phyloP scores from a whole-genome alignment of 139 green algal species.

The Tetratostichococcus sp. region DNA sequence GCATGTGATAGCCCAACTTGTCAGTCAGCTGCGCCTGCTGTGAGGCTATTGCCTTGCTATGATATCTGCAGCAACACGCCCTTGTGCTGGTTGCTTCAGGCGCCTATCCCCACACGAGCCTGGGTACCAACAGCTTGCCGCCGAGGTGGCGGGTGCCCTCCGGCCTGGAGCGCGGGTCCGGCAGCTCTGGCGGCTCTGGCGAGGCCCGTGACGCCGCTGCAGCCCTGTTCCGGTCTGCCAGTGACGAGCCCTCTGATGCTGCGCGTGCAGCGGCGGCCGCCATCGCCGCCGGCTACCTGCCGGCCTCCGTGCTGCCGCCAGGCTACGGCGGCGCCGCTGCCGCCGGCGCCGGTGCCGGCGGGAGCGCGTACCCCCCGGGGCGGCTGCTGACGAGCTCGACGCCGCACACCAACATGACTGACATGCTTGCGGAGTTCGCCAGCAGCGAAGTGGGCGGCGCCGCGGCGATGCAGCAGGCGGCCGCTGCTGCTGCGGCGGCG shows the following conservation, averaged over 20 bases:
- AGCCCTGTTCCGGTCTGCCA: not conserved
- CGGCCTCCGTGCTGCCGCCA: not conserved
- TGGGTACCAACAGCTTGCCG: not conserved
- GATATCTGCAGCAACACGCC: too few species aligned
- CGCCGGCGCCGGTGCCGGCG: too few species aligned
- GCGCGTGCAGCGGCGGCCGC: too few species aligned
- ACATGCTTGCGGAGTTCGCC: not conserved
- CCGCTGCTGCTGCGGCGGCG: too few species aligned
- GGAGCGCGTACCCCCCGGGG: not conserved
- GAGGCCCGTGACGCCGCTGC: not conserved
- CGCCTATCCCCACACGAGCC: not conserved
- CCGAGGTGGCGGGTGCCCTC: not conserved
- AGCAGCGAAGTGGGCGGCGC: too few species aligned
- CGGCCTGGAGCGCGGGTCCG: not conserved
- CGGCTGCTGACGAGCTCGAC: not conserved
- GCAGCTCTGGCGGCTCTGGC: not conserved
- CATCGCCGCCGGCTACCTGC: not conserved
- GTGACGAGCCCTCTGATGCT: not conserved
- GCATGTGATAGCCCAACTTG: too few species aligned
- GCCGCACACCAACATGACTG: not conserved
- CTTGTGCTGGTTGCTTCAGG: too few species aligned
- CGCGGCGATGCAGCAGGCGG: too few species aligned
- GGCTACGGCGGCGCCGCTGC: not conserved
- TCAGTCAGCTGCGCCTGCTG: too few species aligned
- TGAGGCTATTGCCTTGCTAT: too few species aligned